Percentiles rank a stretch among this genome's conserved stretches.
Conservation (phyloP, 768 basidiomycete genomes). For the Tubosaeta brunneosetosa region DNA sequence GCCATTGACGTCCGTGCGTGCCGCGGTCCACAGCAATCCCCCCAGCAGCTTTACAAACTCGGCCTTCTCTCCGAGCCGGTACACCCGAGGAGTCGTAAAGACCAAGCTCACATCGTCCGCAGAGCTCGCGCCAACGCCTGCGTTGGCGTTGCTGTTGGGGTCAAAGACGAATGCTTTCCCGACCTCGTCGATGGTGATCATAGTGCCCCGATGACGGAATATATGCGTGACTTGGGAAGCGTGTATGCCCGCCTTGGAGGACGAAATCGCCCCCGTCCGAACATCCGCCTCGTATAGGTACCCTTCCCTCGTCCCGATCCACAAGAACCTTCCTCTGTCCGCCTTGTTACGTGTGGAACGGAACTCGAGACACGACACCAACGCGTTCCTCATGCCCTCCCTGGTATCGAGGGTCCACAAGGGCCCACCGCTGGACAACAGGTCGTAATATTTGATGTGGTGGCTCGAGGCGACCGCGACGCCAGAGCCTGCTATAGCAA, state of each 20-base stretch:
- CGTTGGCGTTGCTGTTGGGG: conserved; percentile 32
- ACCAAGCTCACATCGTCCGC: conserved; percentile 42
- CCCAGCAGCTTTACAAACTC: conserved; percentile 73
- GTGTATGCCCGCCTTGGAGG: conserved; percentile 60
- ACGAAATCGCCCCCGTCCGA: conserved; percentile 50
- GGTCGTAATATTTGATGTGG: conserved; percentile 60
- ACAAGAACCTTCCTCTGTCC: conserved; percentile 61
- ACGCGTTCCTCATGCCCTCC: conserved; percentile 61
- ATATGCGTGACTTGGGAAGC: conserved; percentile 64
- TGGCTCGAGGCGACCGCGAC: conserved; percentile 56
- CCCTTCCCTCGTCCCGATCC: conserved; percentile 91
- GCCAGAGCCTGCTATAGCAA: conserved; percentile 52
- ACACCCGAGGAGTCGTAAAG: conserved; percentile 49
- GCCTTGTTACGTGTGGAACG: conserved; percentile 42
- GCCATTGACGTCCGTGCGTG: conserved; percentile 47
- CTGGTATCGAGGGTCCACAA: conserved; percentile 54
- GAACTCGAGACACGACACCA: conserved; percentile 77
- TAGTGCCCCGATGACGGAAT: conserved; percentile 61
- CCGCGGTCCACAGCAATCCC: conserved; percentile 81
- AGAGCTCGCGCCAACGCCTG: conserved; percentile 19
- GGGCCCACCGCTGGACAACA: conserved; percentile 44
- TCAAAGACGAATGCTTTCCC: conserved; percentile 80
- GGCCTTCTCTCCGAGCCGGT: conserved; percentile 75
- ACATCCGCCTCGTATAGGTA: conserved; percentile 81
- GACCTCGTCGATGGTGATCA: conserved; percentile 80